phyloP scores from a whole-genome alignment of 805 yeast species.

The Schwanniomyces pseudopolymorphus region DNA sequence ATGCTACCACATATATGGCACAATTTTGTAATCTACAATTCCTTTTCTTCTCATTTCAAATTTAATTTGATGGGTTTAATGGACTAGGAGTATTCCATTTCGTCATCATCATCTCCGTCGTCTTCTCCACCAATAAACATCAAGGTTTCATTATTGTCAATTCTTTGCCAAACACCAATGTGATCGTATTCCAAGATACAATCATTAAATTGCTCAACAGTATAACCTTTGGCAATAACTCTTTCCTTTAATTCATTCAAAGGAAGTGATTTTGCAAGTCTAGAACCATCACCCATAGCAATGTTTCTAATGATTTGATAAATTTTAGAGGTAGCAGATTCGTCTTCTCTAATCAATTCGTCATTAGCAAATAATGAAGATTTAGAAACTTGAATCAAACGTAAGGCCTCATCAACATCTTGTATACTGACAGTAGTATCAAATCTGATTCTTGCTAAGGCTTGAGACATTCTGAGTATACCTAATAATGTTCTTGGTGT shows the following conservation, averaged over 20 bases:
- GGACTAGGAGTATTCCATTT: conserved; percentile 18
- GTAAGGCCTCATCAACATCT: conserved; percentile 94
- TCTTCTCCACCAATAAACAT: conserved; percentile 50
- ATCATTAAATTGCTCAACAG: conserved; percentile 71
- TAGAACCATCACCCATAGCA: conserved; percentile 40
- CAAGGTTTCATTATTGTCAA: conserved; percentile 67
- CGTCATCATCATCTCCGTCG: conserved; percentile 37
- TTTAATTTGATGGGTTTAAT: not conserved
- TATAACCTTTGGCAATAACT: conserved; percentile 78
- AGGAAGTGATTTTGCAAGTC: conserved; percentile 27
- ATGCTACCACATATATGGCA: not conserved
- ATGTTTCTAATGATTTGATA: conserved; percentile 67
- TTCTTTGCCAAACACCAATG: conserved; percentile 72
- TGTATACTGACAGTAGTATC: conserved; percentile 64
- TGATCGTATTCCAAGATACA: conserved; percentile 74
- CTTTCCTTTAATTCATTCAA: conserved; percentile 58
- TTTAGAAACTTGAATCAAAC: conserved; percentile 85
- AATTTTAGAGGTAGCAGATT: conserved; percentile 65
- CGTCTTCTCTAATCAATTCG: conserved; percentile 55
- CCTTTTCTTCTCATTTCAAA: not conserved
- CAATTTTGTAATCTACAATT: not conserved
- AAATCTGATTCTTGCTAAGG: conserved; percentile 86
- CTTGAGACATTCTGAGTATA: conserved; percentile 89
- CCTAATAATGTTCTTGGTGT: conserved; percentile 95
- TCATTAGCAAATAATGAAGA: conserved; percentile 66